Percentiles rank a stretch among this genome's conserved stretches.
Conservation (phyloP, 495 filamentous ascomycete genomes). For the Alectoria sarmentosa region DNA sequence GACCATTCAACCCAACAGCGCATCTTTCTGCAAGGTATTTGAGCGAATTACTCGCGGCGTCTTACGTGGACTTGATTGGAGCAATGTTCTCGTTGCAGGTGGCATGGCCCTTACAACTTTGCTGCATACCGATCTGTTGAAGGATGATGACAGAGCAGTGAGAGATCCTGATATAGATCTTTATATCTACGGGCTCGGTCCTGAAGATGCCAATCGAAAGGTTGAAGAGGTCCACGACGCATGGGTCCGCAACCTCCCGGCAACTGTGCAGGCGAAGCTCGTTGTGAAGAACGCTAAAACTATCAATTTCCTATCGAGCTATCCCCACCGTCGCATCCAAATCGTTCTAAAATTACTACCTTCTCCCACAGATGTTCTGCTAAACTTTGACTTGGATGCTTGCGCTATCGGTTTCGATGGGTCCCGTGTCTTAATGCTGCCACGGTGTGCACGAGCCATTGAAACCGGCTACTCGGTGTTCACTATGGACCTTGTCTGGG, state of each 20-base stretch:
- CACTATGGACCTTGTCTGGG: constrained; percentile 34
- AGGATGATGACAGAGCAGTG: constrained; percentile 16
- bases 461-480: constrained; percentile 36
- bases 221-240: constrained; percentile 30
- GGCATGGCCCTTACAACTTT: constrained; percentile 30
- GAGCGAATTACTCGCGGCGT: constrained; percentile 28
- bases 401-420: constrained; percentile 36
- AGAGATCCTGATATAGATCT: constrained; percentile 30
- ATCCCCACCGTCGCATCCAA: constrained; percentile 31
- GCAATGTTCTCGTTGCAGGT: constrained; percentile 32
- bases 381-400: constrained; percentile 35
- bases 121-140: constrained; percentile 22
- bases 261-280: constrained; percentile 11
- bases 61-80: constrained; percentile 32
- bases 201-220: constrained; percentile 31
- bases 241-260: constrained; percentile 29
- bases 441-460: constrained; percentile 32
- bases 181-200: constrained; percentile 31
- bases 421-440: constrained; percentile 32
- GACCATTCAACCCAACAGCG: constrained; percentile 22
- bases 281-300: constrained; percentile 31
- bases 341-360: constrained; percentile 32
- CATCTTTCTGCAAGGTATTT: constrained; percentile 27
- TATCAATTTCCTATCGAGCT: constrained; percentile 29
- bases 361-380: constrained; percentile 29